phyloP scores from a whole-genome alignment of 306 rosid species.

The Inga leiocalycina region DNA sequence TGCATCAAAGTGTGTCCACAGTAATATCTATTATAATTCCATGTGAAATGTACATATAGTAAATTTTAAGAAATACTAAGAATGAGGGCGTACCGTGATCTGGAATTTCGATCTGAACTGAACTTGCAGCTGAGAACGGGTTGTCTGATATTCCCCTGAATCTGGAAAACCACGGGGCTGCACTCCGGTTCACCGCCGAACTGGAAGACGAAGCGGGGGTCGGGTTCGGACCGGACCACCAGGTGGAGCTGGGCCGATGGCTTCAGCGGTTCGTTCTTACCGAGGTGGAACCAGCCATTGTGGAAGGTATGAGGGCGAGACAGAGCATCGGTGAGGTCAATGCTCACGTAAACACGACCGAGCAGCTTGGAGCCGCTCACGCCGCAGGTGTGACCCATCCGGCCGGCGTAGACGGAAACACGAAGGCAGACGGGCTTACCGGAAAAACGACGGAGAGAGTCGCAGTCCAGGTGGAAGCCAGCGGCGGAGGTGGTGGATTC shows the following conservation, averaged over 20 bases:
- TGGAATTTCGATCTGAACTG: slow-evolving; percentile 83
- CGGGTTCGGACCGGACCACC: slow-evolving; percentile 75
- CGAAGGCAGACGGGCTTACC: slow-evolving; percentile 48
- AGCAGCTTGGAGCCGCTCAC: slow-evolving; percentile 57
- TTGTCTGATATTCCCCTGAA: slow-evolving; percentile 80
- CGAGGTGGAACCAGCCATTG: slow-evolving; percentile 72
- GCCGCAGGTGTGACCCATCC: slow-evolving; percentile 71
- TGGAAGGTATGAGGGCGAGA: slow-evolving; percentile 50
- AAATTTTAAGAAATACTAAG: neutral
- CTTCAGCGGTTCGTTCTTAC: slow-evolving; percentile 46
- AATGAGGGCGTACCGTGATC: slow-evolving; percentile 57
- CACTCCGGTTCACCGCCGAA: slow-evolving; percentile 97
- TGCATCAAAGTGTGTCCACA: neutral
- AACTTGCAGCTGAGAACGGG: slow-evolving; percentile 95
- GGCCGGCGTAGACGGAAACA: slow-evolving; percentile 69
- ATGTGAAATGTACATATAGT: neutral
- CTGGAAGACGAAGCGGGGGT: slow-evolving; percentile 85
- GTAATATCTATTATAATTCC: neutral
- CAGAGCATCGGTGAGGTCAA: slow-evolving; percentile 39
- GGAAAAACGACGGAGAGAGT: slow-evolving; percentile 56
- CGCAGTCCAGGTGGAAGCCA: slow-evolving; percentile 66
- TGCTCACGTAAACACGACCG: slow-evolving; percentile 57
- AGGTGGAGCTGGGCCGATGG: slow-evolving; percentile 59
- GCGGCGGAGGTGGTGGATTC: slow-evolving; percentile 52
- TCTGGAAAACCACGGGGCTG: slow-evolving; percentile 87